Evolutionary conservation across 345 rosid species (phyloP), one percentile per base, ranked within the genome.

Genomic region (Gossypium stocksii): DNA sequence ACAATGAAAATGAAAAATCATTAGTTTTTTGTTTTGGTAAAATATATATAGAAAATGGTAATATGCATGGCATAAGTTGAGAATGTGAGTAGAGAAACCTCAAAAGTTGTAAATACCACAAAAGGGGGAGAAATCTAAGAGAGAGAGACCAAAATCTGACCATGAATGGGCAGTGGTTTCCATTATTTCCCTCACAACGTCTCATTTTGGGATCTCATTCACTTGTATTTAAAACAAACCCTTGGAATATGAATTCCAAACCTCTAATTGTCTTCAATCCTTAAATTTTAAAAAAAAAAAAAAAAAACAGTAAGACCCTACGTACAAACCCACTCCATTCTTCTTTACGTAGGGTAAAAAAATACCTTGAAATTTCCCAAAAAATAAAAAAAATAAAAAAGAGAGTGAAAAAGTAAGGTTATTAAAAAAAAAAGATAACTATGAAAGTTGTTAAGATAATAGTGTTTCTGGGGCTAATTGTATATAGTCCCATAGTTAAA

Each of bases 111-210:
- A 29, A 71, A 57, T 64, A 19, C 17, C 70, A 38, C 51, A 34
- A 70, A 59, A 11, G 14, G 20, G 63, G 4, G 1, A 17, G 6
- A 25, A 63, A 63, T 6, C 12, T 0, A 14, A 17, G 68, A 64
- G 15, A 52, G 2, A 34, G 2, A 68, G 49, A 45, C 49, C 49
- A 70, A 27, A 43, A 34, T 48, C 70, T 34, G 72, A 64, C 72
- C 46, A 19, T 14, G 22, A n/a, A 25, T 13, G 66, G 52, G 59
- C 9, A 58, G 57, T 54, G 82, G 78, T 62, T 66, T 71, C 12
- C 85, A 80, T 74, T 23, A 34, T 54, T 79, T 79, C 67, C 77
- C 82, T 82, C 80, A 6, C 70, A 1, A 22, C 80, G 25, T 60
- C 74, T 77, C 59, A 6, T 53, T 23, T 73, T 16, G 41, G 7